phyloP scores from a whole-genome alignment of 805 yeast genomes.

The Sugiyamaella smithiae region DNA sequence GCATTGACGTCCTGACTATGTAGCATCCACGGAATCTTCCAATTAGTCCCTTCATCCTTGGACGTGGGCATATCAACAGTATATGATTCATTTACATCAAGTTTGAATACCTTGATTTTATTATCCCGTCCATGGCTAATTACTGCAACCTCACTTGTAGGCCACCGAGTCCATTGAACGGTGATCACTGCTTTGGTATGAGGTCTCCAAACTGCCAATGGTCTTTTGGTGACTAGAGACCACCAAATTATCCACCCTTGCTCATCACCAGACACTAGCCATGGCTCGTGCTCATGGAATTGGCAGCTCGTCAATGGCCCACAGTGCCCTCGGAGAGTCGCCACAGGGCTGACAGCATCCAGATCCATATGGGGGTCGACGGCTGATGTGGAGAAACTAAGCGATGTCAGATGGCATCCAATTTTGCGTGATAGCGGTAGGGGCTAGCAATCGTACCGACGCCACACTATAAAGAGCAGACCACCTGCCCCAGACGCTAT shows the following conservation, averaged over 20 bases:
- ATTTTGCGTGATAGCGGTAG: slow-evolving; percentile 2
- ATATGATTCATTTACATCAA: slow-evolving; percentile 34
- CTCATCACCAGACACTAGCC: slow-evolving; percentile 56
- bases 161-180: slow-evolving; percentile 38
- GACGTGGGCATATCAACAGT: slow-evolving; percentile 35
- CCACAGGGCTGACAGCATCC: slow-evolving; percentile 11
- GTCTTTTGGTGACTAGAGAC: slow-evolving; percentile 57
- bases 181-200: slow-evolving; percentile 54
- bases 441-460: not conserved
- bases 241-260: slow-evolving; percentile 63
- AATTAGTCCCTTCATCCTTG: slow-evolving; percentile 22
- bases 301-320: slow-evolving; percentile 31
- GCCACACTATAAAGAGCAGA: slow-evolving; percentile 4
- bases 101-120: slow-evolving; percentile 34
- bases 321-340: slow-evolving; percentile 39
- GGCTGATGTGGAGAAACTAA: not conserved
- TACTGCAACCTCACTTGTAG: slow-evolving; percentile 28
- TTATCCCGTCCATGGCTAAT: slow-evolving; percentile 71
- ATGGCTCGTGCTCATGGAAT: slow-evolving; percentile 35
- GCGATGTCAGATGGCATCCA: not conserved
- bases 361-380: not conserved
- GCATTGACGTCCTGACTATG: slow-evolving; percentile 67
- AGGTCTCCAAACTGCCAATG: slow-evolving; percentile 55
- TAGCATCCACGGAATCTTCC: slow-evolving; percentile 34
- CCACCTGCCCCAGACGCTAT: not conserved